Evolutionary conservation across 2,329 filamentous ascomycete genomes (phyloP).

Genomic region (Hawksworthiomyces lignivorus): DNA sequence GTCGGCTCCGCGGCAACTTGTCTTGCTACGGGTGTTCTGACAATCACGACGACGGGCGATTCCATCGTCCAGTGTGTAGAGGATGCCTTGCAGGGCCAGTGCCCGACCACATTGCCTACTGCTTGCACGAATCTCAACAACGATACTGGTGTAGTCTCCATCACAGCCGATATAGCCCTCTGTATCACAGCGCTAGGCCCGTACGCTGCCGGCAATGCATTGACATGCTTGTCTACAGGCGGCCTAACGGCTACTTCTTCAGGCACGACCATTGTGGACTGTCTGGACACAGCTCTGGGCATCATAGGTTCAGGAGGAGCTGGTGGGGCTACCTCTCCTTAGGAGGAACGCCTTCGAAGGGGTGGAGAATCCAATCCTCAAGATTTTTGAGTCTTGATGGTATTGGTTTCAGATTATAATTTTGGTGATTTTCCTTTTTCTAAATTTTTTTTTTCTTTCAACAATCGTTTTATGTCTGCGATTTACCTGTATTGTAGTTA

Average conservation of each 20-base stretch:
- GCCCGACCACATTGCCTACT: conserved; percentile 5
- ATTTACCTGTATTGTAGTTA: too few relatives aligned
- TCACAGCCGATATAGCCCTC: conserved; percentile 1
- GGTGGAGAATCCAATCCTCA: too few relatives aligned
- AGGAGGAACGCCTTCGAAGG: too few relatives aligned
- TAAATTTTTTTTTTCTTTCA: too few relatives aligned
- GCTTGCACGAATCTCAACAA: conserved; percentile 5
- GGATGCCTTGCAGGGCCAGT: conserved; percentile 1
- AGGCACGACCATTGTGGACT: conserved; percentile 9
- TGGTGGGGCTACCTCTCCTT: too few relatives aligned
- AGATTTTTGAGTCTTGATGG: too few relatives aligned
- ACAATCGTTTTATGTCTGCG: too few relatives aligned
- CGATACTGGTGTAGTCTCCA: not conserved
- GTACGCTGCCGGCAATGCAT: conserved; percentile 8
- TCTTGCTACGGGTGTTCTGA: not conserved
- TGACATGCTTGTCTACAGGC: conserved; percentile 9
- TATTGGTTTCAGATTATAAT: too few relatives aligned
- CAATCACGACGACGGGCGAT: not conserved
- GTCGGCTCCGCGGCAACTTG: not conserved
- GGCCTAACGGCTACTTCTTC: not conserved
- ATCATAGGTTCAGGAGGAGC: too few relatives aligned
- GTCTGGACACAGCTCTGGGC: conserved; percentile 5
- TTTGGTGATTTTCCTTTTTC: too few relatives aligned
- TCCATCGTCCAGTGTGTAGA: conserved; percentile 2
- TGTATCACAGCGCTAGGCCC: conserved; percentile 13